Evolutionary conservation across 2,329 filamentous ascomycete genomes (phyloP).

Genomic region (Gnomoniopsis sp.): DNA sequence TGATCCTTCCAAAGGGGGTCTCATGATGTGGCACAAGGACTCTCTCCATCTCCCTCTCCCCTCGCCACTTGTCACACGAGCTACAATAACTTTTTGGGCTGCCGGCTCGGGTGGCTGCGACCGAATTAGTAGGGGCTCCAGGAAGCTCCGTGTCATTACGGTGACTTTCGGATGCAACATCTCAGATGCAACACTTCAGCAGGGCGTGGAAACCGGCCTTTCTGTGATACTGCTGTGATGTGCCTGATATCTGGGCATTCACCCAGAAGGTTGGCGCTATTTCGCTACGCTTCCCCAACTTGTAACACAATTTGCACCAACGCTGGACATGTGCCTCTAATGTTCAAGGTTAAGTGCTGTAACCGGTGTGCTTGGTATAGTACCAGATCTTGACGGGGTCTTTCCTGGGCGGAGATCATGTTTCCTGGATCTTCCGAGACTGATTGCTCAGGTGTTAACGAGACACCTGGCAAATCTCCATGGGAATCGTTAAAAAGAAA

Average conservation of each 20-base stretch:
- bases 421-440: not conserved
- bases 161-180: conserved; percentile 2
- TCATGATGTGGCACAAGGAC: not conserved
- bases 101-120: not conserved
- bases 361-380: not conserved
- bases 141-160: not conserved
- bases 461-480: not conserved
- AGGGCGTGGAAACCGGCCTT: not conserved
- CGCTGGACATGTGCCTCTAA: not conserved
- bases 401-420: not conserved
- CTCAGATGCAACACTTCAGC: not conserved
- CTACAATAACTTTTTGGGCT: not conserved
- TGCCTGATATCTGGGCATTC: too few relatives aligned
- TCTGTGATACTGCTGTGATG: not conserved
- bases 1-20: not conserved
- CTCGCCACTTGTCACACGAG: not conserved
- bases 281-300: not conserved
- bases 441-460: not conserved
- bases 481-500: not conserved
- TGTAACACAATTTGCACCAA: conserved; percentile 11
- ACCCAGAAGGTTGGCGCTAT: not conserved
- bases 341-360: conserved; percentile 5
- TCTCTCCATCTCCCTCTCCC: not conserved
- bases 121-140: not conserved
- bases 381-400: not conserved